phyloP scores from a whole-genome alignment of 2,329 filamentous ascomycete species.

The Clarireedia paspali region DNA sequence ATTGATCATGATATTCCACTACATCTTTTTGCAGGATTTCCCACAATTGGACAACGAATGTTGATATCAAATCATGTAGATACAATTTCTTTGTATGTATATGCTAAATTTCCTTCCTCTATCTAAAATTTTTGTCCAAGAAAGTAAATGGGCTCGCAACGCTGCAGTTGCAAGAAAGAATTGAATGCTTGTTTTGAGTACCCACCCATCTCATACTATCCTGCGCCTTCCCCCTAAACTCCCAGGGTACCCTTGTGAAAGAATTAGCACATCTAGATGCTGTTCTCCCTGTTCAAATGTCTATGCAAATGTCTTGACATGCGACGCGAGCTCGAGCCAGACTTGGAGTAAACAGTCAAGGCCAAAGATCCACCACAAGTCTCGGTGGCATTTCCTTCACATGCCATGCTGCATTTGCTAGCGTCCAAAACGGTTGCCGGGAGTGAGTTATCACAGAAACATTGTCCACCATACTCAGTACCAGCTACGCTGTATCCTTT shows the following conservation, averaged over 20 bases:
- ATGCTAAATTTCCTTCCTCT: too few relatives aligned
- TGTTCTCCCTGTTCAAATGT: not conserved
- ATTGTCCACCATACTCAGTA: conserved; percentile 41
- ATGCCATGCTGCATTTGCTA: conserved; percentile 39
- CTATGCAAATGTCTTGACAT: conserved; percentile 1
- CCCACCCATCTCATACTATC: too few relatives aligned
- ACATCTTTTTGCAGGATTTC: too few relatives aligned
- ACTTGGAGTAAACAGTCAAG: conserved; percentile 33
- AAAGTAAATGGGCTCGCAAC: too few relatives aligned
- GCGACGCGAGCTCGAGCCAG: not conserved
- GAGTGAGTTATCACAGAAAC: conserved; percentile 40
- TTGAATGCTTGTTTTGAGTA: too few relatives aligned
- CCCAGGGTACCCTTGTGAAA: not conserved
- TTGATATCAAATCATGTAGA: too few relatives aligned
- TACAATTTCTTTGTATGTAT: too few relatives aligned
- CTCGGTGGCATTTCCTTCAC: conserved; percentile 40
- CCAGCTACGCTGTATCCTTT: conserved; percentile 40
- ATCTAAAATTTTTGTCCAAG: too few relatives aligned
- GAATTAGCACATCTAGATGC: not conserved
- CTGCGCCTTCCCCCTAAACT: not conserved
- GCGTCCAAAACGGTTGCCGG: conserved; percentile 37
- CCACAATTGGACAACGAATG: too few relatives aligned
- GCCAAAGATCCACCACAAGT: conserved; percentile 44
- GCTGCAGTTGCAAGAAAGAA: too few relatives aligned
- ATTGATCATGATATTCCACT: too few relatives aligned